Base-by-base conservation (phyloP, 768 basidiomycete genomes). In the Hirschioporus abietinus region DNA sequence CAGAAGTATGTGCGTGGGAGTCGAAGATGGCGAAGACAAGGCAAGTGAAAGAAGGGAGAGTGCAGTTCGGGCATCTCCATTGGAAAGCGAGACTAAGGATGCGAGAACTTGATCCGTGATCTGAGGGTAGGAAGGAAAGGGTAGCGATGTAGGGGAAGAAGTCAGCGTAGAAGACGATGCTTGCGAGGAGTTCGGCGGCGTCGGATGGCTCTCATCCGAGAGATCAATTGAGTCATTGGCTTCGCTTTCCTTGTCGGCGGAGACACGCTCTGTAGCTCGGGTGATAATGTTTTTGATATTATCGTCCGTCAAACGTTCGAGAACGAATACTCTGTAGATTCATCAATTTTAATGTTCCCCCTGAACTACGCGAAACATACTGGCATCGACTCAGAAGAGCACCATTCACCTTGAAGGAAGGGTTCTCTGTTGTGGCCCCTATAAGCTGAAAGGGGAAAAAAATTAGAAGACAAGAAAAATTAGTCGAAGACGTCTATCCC, bases 381-480 rank as follows among this genome's bases (percentile, higher is more conserved):
- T 91, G 84, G 76, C 91, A 93, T 59, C 91, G 86, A 72, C 88
- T 89, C 34, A 93, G 77, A 30, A 93, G 79, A 12, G 91, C 88
- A 35, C 86, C 82, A 20, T 87, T 91, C 35, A 93, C 75, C 70
- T 90, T 91, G 79, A 95, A 95, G 0, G 91, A 92, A 0, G 93
- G 93, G 68, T 95, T 95, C 75, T 95, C 93, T 0, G 93, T 95
- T 2, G 93, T 95, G 0, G 93, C 92, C 27, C 92, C 92, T 71
- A 93, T 84, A 30, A 93, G 78, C 85, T 89, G 25, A 63, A 65
- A 63, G 63, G 24, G 64, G 36, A 66, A 35, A 58, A 35, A 25
- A 60, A 25, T 18, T 52, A n/a, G 24, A 57, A 23, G 42, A 64
- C 8, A 17, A 62, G 42, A 34, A 7, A 36, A 59, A 26, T 7